Base-by-base conservation (phyloP, 225 moss, liverwort and hornwort species). In the Rhytidiadelphus loreus region DNA sequence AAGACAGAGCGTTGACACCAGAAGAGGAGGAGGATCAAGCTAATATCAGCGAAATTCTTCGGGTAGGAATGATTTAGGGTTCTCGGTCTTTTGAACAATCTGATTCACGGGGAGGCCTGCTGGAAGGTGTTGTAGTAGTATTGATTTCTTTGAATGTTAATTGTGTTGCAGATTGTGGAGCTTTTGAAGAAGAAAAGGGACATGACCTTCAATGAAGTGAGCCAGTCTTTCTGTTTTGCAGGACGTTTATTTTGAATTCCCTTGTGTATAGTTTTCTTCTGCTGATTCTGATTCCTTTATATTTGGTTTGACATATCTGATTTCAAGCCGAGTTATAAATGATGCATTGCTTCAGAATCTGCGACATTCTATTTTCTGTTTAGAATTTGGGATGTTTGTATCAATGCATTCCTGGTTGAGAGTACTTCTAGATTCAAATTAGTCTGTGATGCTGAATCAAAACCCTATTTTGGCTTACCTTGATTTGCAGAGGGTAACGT, bases 151-250 rank as follows among this genome's bases (percentile, higher is more conserved):
- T 46, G 85, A 80, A 48, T 55, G 64, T 37, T 33, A 22, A 57
- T 25, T 80, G 63, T 81, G 56, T 83, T 87, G 87, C 96, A 98
- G 98, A 93, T 98, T 86, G 87, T 99, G 92, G 96, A 97, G 35
- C 93, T 99, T 78, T 92, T 99, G 84, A 96, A 94, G 90, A 94
- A 91, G 80, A 99, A 99, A 88, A 90, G 98, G 83, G 98, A 99
- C 68, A 99, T 99, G 98, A 96, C 96, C 58, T 93, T 93, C 46
- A 96, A 95, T 79, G 98, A 99, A 93, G 98, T 96, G 86, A 86
- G 89, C 89, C 29, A 35, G 22, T 80, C 55, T 43, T 77, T 28
- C 65, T 75, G 65, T 81, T 81, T n/a, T 32, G 58, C 18, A 32
- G 37, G 15, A 77, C 77, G 50, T 69, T 55, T 41, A 13, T 44